Evolutionary conservation across 306 rosid species (phyloP).

Genomic region (Cyclanthera cordifolia): DNA sequence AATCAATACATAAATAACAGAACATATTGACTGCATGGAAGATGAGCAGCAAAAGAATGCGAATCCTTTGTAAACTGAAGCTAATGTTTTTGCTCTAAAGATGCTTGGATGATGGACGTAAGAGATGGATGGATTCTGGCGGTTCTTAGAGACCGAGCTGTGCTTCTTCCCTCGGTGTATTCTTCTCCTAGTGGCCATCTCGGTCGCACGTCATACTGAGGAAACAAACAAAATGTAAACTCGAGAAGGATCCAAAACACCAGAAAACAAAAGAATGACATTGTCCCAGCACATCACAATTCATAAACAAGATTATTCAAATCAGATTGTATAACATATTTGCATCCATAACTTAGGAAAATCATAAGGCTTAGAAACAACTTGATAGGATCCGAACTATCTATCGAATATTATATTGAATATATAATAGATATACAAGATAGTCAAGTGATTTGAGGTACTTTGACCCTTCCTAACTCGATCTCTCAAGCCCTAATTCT

Average conservation of each 20-base stretch:
- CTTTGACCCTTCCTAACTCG: no score
- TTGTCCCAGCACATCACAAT: background rate
- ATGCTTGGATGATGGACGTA: conserved; percentile 69
- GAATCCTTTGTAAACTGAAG: conserved; percentile 12
- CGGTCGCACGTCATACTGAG: conserved; percentile 78
- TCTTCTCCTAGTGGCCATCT: conserved; percentile 96
- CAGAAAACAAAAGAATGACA: background rate
- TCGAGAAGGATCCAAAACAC: background rate
- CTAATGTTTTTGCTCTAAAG: conserved; percentile 38
- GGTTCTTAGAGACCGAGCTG: conserved; percentile 61
- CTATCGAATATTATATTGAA: no score
- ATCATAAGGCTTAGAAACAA: no score
- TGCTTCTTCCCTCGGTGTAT: conserved; percentile 68
- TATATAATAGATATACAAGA: no score
- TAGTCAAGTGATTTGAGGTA: no score
- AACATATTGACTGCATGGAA: background rate
- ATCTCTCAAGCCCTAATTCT: no score
- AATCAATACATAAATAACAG: background rate
- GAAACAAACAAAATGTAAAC: background rate
- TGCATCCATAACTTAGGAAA: background rate
- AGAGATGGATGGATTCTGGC: conserved; percentile 90
- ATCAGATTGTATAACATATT: background rate
- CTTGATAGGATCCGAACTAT: no score
- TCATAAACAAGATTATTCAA: background rate
- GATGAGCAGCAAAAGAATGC: background rate